Evolutionary conservation across 1,284 basidiomycete species (phyloP).

Genomic region (Tilletia caries): DNA sequence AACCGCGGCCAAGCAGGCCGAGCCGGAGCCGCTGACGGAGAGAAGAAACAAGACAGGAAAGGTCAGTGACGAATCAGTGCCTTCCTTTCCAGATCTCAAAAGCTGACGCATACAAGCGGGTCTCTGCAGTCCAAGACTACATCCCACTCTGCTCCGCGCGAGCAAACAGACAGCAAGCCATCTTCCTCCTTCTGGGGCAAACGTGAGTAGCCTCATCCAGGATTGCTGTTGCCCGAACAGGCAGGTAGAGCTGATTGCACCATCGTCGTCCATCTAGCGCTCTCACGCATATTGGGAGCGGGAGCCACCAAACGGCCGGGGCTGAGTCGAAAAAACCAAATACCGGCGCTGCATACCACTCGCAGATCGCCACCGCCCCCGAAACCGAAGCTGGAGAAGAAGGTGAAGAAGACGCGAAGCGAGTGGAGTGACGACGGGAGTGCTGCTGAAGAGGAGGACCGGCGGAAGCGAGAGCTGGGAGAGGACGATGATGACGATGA

Average conservation of each 20-base stretch:
- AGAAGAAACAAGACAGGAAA: not conserved
- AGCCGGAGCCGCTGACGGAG: not conserved
- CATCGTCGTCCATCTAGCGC: not conserved
- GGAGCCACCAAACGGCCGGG: not conserved
- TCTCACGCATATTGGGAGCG: not conserved
- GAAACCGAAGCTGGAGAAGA: not conserved
- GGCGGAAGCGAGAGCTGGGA: not conserved
- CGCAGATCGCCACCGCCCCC: not conserved
- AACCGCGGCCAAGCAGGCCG: not conserved
- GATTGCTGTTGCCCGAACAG: not conserved
- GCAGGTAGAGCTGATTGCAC: not conserved
- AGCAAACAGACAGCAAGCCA: not conserved
- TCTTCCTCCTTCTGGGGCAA: slow-evolving; percentile 1
- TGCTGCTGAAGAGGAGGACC: slow-evolving; percentile 5
- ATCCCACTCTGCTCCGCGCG: not conserved
- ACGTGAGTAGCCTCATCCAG: slow-evolving; percentile 1
- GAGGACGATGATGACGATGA: slow-evolving; percentile 12
- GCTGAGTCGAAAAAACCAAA: not conserved
- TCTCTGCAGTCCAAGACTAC: not conserved
- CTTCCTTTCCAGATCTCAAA: no score
- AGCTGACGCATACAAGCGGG: no score
- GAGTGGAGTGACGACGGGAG: slow-evolving; percentile 13
- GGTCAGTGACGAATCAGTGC: not conserved
- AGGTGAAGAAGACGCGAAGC: slow-evolving; percentile 14
- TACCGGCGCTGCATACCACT: not conserved